A percentile compares a stretch with the other conserved stretches of the same genome.
Conservation (phyloP, 257 asterid species). For the Nicotiana tomentosiformis region DNA sequence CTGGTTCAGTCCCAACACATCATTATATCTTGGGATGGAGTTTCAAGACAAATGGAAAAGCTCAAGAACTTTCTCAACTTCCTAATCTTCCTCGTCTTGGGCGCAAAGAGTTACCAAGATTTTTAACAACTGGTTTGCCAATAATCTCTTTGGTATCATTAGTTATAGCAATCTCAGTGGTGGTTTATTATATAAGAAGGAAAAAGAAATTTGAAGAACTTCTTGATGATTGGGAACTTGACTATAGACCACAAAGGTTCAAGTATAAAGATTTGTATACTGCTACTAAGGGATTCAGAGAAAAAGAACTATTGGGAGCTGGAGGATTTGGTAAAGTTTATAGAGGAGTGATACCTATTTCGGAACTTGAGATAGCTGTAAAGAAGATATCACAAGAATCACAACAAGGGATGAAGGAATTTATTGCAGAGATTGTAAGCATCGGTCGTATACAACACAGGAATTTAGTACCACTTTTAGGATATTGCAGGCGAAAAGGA, state of each 20-base stretch:
- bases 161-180: background rate
- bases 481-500: slow-evolving; percentile 51
- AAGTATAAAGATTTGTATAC: slow-evolving; percentile 48
- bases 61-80: slow-evolving; percentile 36
- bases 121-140: slow-evolving; percentile 37
- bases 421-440: slow-evolving; percentile 58
- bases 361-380: slow-evolving; percentile 43
- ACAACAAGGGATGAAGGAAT: slow-evolving; percentile 59
- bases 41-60: slow-evolving; percentile 29
- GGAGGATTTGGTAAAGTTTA: slow-evolving; percentile 75
- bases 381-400: slow-evolving; percentile 61
- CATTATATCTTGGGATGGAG: slow-evolving; percentile 70
- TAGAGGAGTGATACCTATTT: slow-evolving; percentile 34
- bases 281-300: slow-evolving; percentile 54
- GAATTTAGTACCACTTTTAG: slow-evolving; percentile 50
- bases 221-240: slow-evolving; percentile 61
- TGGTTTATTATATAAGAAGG: slow-evolving; percentile 24
- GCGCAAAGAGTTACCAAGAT: slow-evolving; percentile 19
- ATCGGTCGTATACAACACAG: slow-evolving; percentile 67
- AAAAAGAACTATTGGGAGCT: slow-evolving; percentile 39
- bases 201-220: slow-evolving; percentile 43
- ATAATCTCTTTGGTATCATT: slow-evolving; percentile 1
- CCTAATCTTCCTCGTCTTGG: slow-evolving; percentile 51
- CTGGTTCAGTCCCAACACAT: slow-evolving; percentile 30
- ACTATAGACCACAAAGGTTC: slow-evolving; percentile 52